A percentile compares a stretch with the other conserved stretches of the same genome.
These are phyloP conservation scores for Aspergillus pseudonomiae DNA, from an alignment of 2,329 filamentous ascomycete species.

Conservation along the genomic window DNA sequence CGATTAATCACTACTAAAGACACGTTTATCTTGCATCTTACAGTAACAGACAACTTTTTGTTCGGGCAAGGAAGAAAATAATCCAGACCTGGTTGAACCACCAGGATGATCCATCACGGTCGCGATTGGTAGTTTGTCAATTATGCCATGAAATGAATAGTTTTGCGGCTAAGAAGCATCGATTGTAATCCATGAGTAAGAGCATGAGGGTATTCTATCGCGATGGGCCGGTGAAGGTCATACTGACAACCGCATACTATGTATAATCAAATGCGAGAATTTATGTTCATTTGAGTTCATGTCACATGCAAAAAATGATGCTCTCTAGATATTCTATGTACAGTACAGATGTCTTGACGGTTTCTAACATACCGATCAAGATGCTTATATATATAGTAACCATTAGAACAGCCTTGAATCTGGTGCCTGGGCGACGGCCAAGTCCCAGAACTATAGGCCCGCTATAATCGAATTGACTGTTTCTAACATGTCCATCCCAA, in stretches of 20 bases:
- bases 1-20: background rate
- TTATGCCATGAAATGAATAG: background rate
- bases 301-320: background rate
- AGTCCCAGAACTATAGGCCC: constrained; percentile 2
- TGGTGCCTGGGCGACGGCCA: background rate
- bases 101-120: no score
- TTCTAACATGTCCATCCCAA: background rate
- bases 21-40: background rate
- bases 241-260: background rate
- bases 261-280: background rate
- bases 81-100: no score
- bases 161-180: background rate
- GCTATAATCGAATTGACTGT: constrained; percentile 3
- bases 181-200: background rate
- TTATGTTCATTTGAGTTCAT: constrained; percentile 5
- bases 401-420: constrained; percentile 1
- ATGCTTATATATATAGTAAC: background rate
- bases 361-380: background rate
- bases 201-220: background rate
- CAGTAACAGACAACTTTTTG: background rate
- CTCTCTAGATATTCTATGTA: constrained; percentile 8
- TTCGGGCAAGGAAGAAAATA: background rate
- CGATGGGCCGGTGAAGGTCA: background rate
- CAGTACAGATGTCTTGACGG: background rate
- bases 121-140: background rate